Evolutionary conservation across 768 basidiomycete genomes (phyloP), one percentile per base, ranked within the genome.

Genomic region (Kwoniella pini): DNA sequence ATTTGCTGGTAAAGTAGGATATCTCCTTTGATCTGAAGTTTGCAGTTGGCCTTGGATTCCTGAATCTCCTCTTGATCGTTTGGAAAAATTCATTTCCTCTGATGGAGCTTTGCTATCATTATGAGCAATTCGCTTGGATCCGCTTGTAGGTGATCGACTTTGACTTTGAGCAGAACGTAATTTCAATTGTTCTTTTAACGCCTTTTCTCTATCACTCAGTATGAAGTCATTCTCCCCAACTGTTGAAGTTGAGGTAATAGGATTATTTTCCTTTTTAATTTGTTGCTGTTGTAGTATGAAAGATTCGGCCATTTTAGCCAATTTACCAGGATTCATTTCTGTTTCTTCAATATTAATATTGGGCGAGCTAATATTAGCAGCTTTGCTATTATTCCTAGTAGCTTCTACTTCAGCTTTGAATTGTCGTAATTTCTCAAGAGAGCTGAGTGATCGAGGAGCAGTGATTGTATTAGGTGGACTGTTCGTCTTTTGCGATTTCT

Each of bases 401-500:
- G 63, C 63, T 46, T 46, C 57, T 9, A 64, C 53, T 43, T 64
- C 56, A 27, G 57, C 63, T 49, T 64, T 64, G 58, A 64, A 64
- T 33, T 53, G 52, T n/a, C 58, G 28, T 17, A 64, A 45, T 39
- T 60, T 64, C 24, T 22, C 63, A 11, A 64, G 30, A 12, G 63
- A 64, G 27, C 58, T 57, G 6, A 64, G 46, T 11, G 58, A 17
- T 21, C 15, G 17, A 27, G n/a, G 30, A n/a, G 12, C 50, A 15
- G 12, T 43, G 10, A 6, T 40, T 7, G 9, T 46, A n/a, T n/a
- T n/a, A n/a, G n/a, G n/a, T n/a, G n/a, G n/a, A n/a, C n/a, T 42
- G 40, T 42, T 42, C 9, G 19, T 7, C 19, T 42, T 12, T 5
- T 17, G 5, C 11, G 6, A 6, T 6, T 19, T 42, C 12, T 6